Evolutionary conservation across 2,329 filamentous ascomycete species (phyloP).

Genomic region (Rosellinia necatrix): DNA sequence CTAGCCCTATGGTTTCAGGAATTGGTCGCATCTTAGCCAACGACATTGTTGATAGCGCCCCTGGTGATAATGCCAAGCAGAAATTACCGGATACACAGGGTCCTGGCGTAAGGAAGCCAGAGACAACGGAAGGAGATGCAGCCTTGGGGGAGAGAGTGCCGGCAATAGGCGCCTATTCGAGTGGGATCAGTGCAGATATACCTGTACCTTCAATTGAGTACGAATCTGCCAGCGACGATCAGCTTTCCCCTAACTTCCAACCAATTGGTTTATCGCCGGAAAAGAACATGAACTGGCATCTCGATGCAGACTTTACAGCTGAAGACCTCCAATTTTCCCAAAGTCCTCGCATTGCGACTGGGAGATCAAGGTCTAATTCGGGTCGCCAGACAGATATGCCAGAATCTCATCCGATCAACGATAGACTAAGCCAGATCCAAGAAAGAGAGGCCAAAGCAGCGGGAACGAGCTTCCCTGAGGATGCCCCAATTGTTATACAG

Average conservation of each 20-base stretch:
- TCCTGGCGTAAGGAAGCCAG: slow-evolving; percentile 25
- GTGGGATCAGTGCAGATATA: slow-evolving; percentile 14
- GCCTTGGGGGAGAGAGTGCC: background rate
- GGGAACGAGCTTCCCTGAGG: slow-evolving; percentile 33
- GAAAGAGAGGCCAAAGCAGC: slow-evolving; percentile 42
- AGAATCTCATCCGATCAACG: slow-evolving; percentile 40
- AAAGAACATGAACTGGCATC: slow-evolving; percentile 60
- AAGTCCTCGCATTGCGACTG: slow-evolving; percentile 56
- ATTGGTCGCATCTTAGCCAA: slow-evolving; percentile 40
- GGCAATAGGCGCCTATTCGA: background rate
- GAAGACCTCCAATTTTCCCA: slow-evolving; percentile 59
- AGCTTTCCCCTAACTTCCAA: slow-evolving; percentile 30
- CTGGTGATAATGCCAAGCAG: slow-evolving; percentile 35
- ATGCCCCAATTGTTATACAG: slow-evolving; percentile 25
- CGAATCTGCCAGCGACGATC: slow-evolving; percentile 30
- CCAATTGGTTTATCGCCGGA: slow-evolving; percentile 46
- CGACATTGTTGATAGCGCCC: slow-evolving; percentile 44
- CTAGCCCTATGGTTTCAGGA: slow-evolving; percentile 45
- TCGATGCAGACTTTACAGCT: slow-evolving; percentile 63
- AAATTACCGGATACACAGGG: slow-evolving; percentile 28
- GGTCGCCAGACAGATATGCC: slow-evolving; percentile 18
- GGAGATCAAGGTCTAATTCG: slow-evolving; percentile 31
- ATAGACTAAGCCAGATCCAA: slow-evolving; percentile 44
- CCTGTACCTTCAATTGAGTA: slow-evolving; percentile 37
- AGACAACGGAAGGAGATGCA: slow-evolving; percentile 4